Base-by-base conservation (phyloP, 2,329 filamentous ascomycete genomes). In the Penicillium sp. region DNA sequence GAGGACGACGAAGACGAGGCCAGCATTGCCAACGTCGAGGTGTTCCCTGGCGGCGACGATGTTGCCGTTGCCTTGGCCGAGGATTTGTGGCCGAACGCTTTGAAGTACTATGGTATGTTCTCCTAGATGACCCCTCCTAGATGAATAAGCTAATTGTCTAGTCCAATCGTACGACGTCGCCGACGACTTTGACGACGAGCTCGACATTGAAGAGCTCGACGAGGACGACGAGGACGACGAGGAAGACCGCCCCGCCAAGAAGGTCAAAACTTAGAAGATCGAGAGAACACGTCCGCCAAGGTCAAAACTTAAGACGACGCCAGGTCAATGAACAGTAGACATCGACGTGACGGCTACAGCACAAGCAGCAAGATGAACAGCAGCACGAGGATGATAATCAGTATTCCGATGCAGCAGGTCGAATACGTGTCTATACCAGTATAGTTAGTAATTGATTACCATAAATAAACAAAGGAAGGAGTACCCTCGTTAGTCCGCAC, bases 401-500 rank as follows among this genome's bases (percentile, higher is more conserved):
- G 81, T 20, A 95, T 77, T 4, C 81, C 90, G 65, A 99, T 96
- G 73, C 92, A 97, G 77, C 91, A 97, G 71, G 91, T 91, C 64
- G 91, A 96, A 77, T 80, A 81, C 54, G 79, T 80, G 74, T 87
- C 84, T 86, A 66, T 66, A n/a, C n/a, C n/a, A n/a, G n/a, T 86
- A 66, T 66, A 58, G n/a, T n/a, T n/a, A n/a, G n/a, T n/a, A n/a
- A n/a, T n/a, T n/a, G n/a, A n/a, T n/a, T n/a, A n/a, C n/a, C n/a
- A n/a, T n/a, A 42, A 42, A 38, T 2, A 23, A 8, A 18, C 18
- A 42, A 33, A 38, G 57, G n/a, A 47, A 58, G 77, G 80, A 66
- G 80, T 78, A 83, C 96, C 94, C 81, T 99, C 94, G 72, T 96
- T 97, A 75, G 87, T 83, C 71, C 86, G 83, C 66, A 97, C 89